Base-by-base conservation (phyloP, 2,329 filamentous ascomycete species). In the Emmonsia crescens region DNA sequence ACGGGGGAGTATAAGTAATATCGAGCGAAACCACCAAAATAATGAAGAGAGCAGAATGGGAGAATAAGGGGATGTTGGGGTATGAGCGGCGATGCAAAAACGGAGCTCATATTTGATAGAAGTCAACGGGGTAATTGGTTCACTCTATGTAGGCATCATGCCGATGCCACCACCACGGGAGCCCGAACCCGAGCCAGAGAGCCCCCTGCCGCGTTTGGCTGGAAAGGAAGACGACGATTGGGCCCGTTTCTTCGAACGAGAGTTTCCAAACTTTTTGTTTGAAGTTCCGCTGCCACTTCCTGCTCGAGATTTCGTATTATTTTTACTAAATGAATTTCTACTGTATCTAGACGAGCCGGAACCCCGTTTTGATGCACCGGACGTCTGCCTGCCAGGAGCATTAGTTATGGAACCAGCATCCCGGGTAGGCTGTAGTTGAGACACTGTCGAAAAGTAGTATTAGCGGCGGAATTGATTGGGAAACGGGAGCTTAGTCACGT, bases 61-160 rank as follows among this genome's bases (percentile, higher is more conserved):
- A 12, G 16, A 55, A 29, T 3, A 52, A 55, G n/a, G 1, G 29
- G n/a, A 14, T n/a, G 31, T 55, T 21, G n/a, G 29, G 5, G 33
- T 38, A 55, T 55, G n/a, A 54, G 19, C 27, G 29, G 29, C 19
- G 29, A 16, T 9, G 19, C 29, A 31, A 31, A 33, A 36, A 54
- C 5, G 29, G 19, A 21, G 27, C 2, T 16, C 29, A 21, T 51
- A n/a, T 21, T n/a, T 5, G 27, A 24, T 40, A 12, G 31, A 55
- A 24, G 31, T 1, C 10, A 24, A 36, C 9, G 16, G 19, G 16
- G 21, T 12, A 21, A 52, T 9, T 9, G 19, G 3, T 55, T 12
- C 33, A 38, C 10, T 10, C 49, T 55, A 57, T 27, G 68, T 71
- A 19, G 74, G 74, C 74, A 76, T 76, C 71, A 75, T 72, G 29